Evolutionary conservation across 371 early-diverging fungal genomes (phyloP).

Genomic region (Actinomortierella wolfii): DNA sequence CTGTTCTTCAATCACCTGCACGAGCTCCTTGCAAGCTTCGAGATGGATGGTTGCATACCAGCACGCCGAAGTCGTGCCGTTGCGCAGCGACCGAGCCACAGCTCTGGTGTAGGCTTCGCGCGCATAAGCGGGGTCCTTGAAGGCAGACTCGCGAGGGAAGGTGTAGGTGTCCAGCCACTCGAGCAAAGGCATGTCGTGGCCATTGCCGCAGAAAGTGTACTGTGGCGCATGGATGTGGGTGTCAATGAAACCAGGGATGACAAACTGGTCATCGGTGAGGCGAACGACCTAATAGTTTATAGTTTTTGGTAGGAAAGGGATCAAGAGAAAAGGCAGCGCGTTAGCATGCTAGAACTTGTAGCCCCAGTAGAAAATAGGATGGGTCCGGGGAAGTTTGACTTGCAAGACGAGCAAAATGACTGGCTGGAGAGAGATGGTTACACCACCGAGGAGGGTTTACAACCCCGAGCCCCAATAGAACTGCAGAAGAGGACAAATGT

Average conservation of each 20-base stretch:
- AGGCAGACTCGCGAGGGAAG: conserved; percentile 83
- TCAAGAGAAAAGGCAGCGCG: background rate
- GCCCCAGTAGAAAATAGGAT: background rate
- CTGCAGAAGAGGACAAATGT: too few relatives aligned
- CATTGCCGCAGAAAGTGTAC: conserved; percentile 84
- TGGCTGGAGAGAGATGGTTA: too few relatives aligned
- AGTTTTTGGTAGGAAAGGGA: background rate
- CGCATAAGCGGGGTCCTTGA: conserved; percentile 67
- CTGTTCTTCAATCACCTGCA: conserved; percentile 62
- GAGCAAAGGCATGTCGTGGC: conserved; percentile 88
- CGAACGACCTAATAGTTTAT: conserved; percentile 46
- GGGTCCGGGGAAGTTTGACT: conserved; percentile 10
- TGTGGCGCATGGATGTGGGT: conserved; percentile 97
- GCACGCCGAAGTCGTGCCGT: conserved; percentile 87
- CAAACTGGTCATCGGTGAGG: conserved; percentile 64
- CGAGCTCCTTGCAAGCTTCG: conserved; percentile 70
- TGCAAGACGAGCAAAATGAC: conserved; percentile 5
- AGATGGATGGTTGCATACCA: conserved; percentile 93
- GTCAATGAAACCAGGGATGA: conserved; percentile 90
- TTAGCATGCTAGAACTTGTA: too few relatives aligned
- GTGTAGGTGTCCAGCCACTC: conserved; percentile 88
- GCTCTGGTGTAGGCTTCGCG: conserved; percentile 63
- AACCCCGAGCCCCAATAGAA: too few relatives aligned
- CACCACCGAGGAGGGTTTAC: too few relatives aligned
- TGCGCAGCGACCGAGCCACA: conserved; percentile 69